A percentile compares a stretch with the other conserved stretches of the same genome.
Evolutionary conservation across 1,139 yeast genomes (phyloP).

Genomic region (Yamadazyma epiphylla): DNA sequence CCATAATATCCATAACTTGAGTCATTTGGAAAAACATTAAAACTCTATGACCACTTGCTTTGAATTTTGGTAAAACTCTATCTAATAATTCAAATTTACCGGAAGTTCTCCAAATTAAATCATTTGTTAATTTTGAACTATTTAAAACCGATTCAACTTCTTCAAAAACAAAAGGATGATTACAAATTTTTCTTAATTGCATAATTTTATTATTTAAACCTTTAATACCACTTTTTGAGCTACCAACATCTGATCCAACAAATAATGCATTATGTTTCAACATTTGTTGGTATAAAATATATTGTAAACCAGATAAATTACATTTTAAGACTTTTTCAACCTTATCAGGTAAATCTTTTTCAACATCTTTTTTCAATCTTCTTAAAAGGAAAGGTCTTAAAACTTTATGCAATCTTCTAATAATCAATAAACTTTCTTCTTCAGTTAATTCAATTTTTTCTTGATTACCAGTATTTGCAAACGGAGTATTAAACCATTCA

Average conservation of each 20-base stretch:
- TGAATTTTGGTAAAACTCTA: conserved; percentile 69
- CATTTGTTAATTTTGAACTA: conserved; percentile 68
- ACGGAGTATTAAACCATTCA: conserved; percentile 86
- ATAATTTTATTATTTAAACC: conserved; percentile 88
- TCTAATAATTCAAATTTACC: conserved; percentile 81
- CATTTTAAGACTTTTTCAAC: conserved; percentile 94
- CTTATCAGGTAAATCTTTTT: conserved; percentile 92
- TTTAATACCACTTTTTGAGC: conserved; percentile 58
- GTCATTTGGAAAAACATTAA: conserved; percentile 86
- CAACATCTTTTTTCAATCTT: conserved; percentile 95
- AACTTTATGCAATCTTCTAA: conserved; percentile 93
- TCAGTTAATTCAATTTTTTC: conserved; percentile 77
- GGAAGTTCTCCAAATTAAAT: conserved; percentile 68
- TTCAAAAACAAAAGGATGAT: conserved; percentile 95
- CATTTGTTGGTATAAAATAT: conserved; percentile 75
- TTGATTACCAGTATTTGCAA: conserved; percentile 78
- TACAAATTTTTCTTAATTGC: conserved; percentile 95
- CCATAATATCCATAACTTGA: conserved; percentile 86
- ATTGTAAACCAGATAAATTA: conserved; percentile 86
- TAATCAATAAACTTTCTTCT: conserved; percentile 92
- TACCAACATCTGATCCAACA: conserved; percentile 45
- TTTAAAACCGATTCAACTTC: conserved; percentile 87
- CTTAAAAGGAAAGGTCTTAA: conserved; percentile 90
- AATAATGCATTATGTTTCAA: conserved; percentile 64
- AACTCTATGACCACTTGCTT: conserved; percentile 73